These are phyloP conservation scores for Blastomyces emzantsi DNA, from an alignment of 2,329 filamentous ascomycete species.

Conservation along the genomic window DNA sequence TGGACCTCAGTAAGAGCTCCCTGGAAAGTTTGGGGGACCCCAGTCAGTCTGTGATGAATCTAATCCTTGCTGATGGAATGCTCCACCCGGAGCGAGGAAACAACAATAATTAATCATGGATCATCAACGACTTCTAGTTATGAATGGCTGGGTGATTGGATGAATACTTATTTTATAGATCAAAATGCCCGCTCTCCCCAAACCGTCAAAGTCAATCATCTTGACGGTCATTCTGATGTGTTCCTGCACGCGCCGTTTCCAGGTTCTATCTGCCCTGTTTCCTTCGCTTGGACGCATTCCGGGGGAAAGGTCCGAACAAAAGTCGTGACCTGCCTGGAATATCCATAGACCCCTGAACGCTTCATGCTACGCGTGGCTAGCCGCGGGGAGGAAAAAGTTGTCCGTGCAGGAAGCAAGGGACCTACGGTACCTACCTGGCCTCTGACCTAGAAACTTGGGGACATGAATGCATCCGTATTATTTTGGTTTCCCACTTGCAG, in stretches of 20 bases:
- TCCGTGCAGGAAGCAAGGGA: background rate
- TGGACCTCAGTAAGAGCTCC: background rate
- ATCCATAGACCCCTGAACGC: background rate
- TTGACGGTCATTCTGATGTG: no score
- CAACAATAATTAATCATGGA: background rate
- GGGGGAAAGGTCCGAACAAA: background rate
- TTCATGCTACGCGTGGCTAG: background rate
- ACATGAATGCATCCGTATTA: background rate
- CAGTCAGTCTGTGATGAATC: background rate
- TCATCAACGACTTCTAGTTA: background rate
- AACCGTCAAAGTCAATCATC: background rate
- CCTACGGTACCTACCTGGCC: no score
- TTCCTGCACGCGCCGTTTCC: background rate
- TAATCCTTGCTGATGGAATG: background rate
- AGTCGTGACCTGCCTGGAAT: background rate
- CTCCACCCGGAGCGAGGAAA: background rate
- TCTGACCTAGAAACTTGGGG: background rate
- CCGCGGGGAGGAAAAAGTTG: background rate
- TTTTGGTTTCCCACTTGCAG: background rate
- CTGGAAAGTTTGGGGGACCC: no score
- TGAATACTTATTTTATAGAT: background rate
- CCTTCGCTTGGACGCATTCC: background rate
- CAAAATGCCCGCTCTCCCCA: background rate
- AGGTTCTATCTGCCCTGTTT: background rate
- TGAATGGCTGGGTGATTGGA: background rate